Evolutionary conservation across 2,329 filamentous ascomycete species (phyloP), one percentile per base, ranked within the genome.

Genomic region (Xylaria sp.): DNA sequence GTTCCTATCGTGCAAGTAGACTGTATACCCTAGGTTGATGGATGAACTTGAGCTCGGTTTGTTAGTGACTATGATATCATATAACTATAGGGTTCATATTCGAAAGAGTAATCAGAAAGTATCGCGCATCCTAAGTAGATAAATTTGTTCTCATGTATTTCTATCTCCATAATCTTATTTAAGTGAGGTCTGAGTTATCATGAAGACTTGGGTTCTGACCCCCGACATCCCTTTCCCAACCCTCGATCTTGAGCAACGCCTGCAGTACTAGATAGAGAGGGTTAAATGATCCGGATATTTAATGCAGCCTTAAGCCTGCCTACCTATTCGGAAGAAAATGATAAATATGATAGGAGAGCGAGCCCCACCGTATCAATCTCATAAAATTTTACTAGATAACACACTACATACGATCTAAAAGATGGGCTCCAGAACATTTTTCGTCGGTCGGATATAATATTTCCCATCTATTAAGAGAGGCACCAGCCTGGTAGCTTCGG

Each of bases 341-440:
- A 5, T 18, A 23, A 37, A 42, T 32, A 23, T n/a, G 25, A 21
- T 9, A 42, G 5, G 21, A 23, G 44, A 35, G 32, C 10, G 63
- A 13, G 58, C 66, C 58, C 66, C 66, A 69, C 58, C 51, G 27
- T 48, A 54, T 37, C 50, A 23, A 60, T 64, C 32, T 57, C 13
- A n/a, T 44, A 58, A 54, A 65, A n/a, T 18, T 53, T 65, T 58
- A 60, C n/a, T 27, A 51, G 35, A 35, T 16, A 25, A 27, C 12
- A 2, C n/a, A 13, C 16, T 54, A 35, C 13, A 27, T 25, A 18
- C 1, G 21, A 27, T 18, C 5, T 8, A n/a, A 57, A 42, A 29
- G 32, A 29, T n/a, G 27, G 1, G 32, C 29, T 10, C 10, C 23
- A 60, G n/a, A 13, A 42, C 32, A 48, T 48, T 47, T 18, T 13